Conservation (phyloP, 306 rosid species). For the Glycyrrhiza uralensis region DNA sequence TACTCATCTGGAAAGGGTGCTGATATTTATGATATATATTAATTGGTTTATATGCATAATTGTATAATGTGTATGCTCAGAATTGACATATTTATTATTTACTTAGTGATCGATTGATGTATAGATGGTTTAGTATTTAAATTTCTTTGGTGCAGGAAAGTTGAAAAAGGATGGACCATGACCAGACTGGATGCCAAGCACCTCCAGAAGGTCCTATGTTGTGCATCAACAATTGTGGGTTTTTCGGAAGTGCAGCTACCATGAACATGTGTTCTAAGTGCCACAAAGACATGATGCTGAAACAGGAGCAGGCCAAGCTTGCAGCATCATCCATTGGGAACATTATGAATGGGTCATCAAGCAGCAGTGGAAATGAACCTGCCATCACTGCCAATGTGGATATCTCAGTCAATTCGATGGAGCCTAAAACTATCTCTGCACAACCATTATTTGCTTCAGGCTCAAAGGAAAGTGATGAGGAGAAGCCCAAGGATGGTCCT, state of each 20-base stretch:
- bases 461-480: constrained; percentile 42
- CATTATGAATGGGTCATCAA: constrained; percentile 77
- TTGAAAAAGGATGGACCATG: constrained; percentile 72
- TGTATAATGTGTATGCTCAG: neutral
- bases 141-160: constrained; percentile 43
- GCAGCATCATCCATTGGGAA: constrained; percentile 84
- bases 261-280: constrained; percentile 97
- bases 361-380: constrained; percentile 47
- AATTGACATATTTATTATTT: neutral
- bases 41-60: neutral
- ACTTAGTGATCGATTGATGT: neutral
- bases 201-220: constrained; percentile 86
- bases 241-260: constrained; percentile 87
- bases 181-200: constrained; percentile 91
- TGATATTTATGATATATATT: neutral
- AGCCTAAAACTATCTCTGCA: constrained; percentile 43
- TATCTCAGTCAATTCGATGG: constrained; percentile 40
- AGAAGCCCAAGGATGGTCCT: constrained; percentile 73
- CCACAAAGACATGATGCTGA: constrained; percentile 79
- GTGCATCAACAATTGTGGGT: constrained; percentile 89
- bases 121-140: neutral
- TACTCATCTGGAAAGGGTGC: neutral
- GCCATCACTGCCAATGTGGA: constrained; percentile 36
- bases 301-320: constrained; percentile 81
- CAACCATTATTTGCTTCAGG: constrained; percentile 42